A percentile compares a stretch with the other conserved stretches of the same genome.
Conservation (phyloP, 139 green algal genomes). For the Coelastrella sp. region DNA sequence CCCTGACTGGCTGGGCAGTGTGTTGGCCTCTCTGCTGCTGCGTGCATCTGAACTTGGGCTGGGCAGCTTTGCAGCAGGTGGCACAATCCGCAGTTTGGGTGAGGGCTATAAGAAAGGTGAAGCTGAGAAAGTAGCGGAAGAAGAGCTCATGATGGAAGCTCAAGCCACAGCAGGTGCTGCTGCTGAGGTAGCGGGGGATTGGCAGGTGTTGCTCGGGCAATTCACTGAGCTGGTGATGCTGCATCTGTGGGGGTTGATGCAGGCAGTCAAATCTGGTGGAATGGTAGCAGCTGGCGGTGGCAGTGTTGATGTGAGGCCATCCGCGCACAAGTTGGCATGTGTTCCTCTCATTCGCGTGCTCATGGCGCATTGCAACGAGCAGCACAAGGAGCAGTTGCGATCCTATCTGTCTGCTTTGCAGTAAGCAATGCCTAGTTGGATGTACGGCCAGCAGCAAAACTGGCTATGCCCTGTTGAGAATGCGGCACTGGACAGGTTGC, state of each 20-base stretch:
- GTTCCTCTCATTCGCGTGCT: constrained; percentile 38
- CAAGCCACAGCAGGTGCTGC: background rate
- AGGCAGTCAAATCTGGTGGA: background rate
- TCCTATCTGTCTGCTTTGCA: constrained; percentile 10
- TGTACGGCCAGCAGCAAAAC: too few species aligned
- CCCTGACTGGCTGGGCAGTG: constrained; percentile 64
- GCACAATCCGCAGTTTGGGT: background rate
- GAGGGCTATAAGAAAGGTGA: background rate
- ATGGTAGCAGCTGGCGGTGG: background rate
- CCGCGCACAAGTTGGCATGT: constrained; percentile 25
- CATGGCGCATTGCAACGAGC: constrained; percentile 8
- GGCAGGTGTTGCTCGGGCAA: background rate
- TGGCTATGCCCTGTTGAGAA: too few species aligned
- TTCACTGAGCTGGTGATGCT: background rate
- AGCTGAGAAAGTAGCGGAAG: background rate
- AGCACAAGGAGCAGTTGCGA: constrained; percentile 44
- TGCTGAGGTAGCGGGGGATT: constrained; percentile 1
- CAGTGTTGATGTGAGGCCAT: background rate
- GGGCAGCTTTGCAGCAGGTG: constrained; percentile 24
- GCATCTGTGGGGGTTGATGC: constrained; percentile 27
- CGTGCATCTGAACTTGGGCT: constrained; percentile 69
- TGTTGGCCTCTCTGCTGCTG: constrained; percentile 69
- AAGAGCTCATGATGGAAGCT: background rate
- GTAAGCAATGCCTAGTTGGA: too few species aligned
- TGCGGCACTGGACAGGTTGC: too few species aligned